Percentiles rank a stretch among this genome's conserved stretches.
phyloP scores from a whole-genome alignment of 148 eudicot genomes.

The Vaccinium vitisidaea region DNA sequence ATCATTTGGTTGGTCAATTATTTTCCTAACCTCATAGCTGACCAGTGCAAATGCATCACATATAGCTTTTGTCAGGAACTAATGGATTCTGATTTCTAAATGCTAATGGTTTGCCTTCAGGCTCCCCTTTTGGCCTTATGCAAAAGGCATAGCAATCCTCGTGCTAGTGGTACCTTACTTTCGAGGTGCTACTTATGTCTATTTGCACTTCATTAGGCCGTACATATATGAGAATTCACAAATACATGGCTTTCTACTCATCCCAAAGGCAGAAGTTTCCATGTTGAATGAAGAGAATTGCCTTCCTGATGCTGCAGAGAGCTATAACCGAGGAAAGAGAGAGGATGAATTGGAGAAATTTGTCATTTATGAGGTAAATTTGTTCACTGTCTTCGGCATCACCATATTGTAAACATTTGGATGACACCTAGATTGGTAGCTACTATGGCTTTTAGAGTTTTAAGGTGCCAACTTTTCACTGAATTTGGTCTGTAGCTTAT shows the following conservation, averaged over 20 bases:
- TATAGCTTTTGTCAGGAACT: background rate
- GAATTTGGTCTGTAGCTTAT: background rate
- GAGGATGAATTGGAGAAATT: constrained; percentile 8
- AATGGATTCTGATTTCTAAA: background rate
- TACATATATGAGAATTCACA: constrained; percentile 2
- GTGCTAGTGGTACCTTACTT: constrained; percentile 27
- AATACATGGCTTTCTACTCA: background rate
- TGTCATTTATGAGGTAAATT: constrained; percentile 18
- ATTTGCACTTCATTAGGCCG: constrained; percentile 17
- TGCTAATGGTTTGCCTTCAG: constrained; percentile 11
- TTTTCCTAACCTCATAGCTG: background rate
- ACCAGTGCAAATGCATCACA: background rate
- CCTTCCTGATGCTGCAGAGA: constrained; percentile 3
- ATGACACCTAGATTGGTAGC: background rate
- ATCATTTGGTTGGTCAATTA: background rate
- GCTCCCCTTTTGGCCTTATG: constrained; percentile 27
- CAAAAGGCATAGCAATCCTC: constrained; percentile 24
- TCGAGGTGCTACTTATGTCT: constrained; percentile 22
- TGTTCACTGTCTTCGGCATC: background rate
- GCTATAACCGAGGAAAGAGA: background rate
- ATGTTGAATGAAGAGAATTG: background rate
- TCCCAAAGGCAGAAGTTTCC: background rate
- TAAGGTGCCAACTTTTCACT: background rate
- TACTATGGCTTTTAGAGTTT: background rate
- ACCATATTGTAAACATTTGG: background rate